Evolutionary conservation across 768 basidiomycete species (phyloP).

Genomic region (Chalciporus sphaerocephalus): DNA sequence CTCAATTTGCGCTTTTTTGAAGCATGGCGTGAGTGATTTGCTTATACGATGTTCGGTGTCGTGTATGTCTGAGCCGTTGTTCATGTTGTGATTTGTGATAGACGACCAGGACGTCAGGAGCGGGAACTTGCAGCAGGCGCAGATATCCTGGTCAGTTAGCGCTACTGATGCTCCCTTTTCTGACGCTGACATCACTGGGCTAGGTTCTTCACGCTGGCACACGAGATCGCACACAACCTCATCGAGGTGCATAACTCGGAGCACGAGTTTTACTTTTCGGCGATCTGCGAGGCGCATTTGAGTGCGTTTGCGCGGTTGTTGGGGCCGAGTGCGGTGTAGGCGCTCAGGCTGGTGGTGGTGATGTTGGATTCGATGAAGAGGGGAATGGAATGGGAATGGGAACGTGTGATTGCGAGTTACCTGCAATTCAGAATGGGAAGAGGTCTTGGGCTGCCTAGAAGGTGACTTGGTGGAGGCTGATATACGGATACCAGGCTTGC

Average conservation of each 20-base stretch:
- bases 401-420: too few species aligned
- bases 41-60: too few species aligned
- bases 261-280: constrained; percentile 89
- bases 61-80: too few species aligned
- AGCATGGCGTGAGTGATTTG: constrained; percentile 82
- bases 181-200: neutral
- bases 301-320: constrained; percentile 32
- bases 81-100: too few species aligned
- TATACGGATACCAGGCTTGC: too few species aligned
- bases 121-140: neutral
- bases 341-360: too few species aligned
- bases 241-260: constrained; percentile 80
- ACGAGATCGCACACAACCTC: constrained; percentile 87
- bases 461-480: too few species aligned
- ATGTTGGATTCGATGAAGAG: too few species aligned
- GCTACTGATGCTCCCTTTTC: neutral
- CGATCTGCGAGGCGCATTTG: constrained; percentile 67
- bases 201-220: constrained; percentile 88
- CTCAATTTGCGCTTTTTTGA: constrained; percentile 80
- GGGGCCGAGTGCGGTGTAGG: too few species aligned
- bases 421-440: too few species aligned
- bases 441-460: too few species aligned
- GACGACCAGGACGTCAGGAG: constrained; percentile 2
- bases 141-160: neutral
- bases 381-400: too few species aligned